Evolutionary conservation across 1,139 yeast species (phyloP).

Genomic region (Yamadazyma jaroonii): DNA sequence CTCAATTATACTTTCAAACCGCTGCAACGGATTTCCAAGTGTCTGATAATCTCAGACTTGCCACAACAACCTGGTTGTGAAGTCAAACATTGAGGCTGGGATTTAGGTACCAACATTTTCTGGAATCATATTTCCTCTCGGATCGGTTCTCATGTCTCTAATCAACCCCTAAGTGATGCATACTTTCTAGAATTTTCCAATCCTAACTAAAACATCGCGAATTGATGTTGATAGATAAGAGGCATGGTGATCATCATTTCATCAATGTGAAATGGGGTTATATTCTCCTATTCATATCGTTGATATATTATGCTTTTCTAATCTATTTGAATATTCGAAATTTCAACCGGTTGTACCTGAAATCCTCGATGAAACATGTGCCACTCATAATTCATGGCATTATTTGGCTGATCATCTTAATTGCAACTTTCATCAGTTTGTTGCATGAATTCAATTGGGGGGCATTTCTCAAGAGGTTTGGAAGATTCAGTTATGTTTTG

Average conservation of each 20-base stretch:
- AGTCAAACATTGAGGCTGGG: no score
- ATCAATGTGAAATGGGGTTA: slow-evolving; percentile 51
- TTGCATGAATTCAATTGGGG: slow-evolving; percentile 5
- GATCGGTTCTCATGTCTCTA: no score
- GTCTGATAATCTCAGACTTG: no score
- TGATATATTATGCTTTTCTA: slow-evolving; percentile 22
- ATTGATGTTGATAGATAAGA: slow-evolving; percentile 2
- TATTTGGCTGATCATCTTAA: slow-evolving; percentile 26
- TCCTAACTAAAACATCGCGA: no score
- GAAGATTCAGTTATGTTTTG: slow-evolving; percentile 62
- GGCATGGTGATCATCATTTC: slow-evolving; percentile 32
- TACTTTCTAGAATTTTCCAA: no score
- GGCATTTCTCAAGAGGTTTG: slow-evolving; percentile 37
- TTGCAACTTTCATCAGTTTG: slow-evolving; percentile 1
- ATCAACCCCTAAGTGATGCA: no score
- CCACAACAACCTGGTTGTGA: no score
- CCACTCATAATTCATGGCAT: slow-evolving; percentile 13
- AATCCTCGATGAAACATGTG: background rate
- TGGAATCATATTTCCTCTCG: no score
- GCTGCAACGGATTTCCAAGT: no score
- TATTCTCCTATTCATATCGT: slow-evolving; percentile 33
- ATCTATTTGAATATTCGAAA: background rate
- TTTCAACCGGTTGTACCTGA: background rate
- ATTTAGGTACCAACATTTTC: no score
- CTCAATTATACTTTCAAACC: no score